phyloP scores from a whole-genome alignment of 345 rosid genomes.

The Syzygium oleosum region DNA sequence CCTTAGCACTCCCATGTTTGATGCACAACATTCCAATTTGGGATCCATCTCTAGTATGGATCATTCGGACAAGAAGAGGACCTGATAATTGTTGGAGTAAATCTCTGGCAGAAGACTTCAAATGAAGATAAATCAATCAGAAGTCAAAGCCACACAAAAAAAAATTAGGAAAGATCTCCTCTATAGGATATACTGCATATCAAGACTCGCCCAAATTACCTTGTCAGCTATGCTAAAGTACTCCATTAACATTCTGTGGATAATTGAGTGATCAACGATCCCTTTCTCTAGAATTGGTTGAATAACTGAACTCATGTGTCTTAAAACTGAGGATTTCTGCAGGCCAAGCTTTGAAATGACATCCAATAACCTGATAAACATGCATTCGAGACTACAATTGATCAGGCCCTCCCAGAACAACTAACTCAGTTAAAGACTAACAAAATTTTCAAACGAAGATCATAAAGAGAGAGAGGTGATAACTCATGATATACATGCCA shows the following conservation, averaged over 20 bases:
- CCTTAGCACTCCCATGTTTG: constrained; percentile 97
- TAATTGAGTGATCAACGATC: constrained; percentile 78
- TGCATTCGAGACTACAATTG: neutral
- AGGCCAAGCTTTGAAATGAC: constrained; percentile 64
- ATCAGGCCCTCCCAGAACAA: neutral
- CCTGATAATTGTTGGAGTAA: constrained; percentile 71
- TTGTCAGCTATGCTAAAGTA: constrained; percentile 72
- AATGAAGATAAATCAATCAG: constrained; percentile 13
- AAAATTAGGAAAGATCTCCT: neutral
- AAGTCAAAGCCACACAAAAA: neutral
- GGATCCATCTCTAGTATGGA: constrained; percentile 92
- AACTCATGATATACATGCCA: neutral
- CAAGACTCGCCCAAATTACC: constrained; percentile 28
- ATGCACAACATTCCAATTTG: constrained; percentile 73
- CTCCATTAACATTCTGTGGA: constrained; percentile 71
- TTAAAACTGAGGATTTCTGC: constrained; percentile 56
- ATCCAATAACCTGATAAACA: constrained; percentile 59
- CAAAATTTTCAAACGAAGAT: neutral
- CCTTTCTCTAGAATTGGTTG: constrained; percentile 96
- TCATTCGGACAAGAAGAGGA: constrained; percentile 81
- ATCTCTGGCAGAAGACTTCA: constrained; percentile 74
- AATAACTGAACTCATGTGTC: constrained; percentile 68
- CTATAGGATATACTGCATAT: neutral
- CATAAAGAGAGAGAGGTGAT: neutral
- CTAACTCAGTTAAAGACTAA: neutral